phyloP scores from a whole-genome alignment of 2,329 filamentous ascomycete genomes.

The Mycosphaerella sp. region DNA sequence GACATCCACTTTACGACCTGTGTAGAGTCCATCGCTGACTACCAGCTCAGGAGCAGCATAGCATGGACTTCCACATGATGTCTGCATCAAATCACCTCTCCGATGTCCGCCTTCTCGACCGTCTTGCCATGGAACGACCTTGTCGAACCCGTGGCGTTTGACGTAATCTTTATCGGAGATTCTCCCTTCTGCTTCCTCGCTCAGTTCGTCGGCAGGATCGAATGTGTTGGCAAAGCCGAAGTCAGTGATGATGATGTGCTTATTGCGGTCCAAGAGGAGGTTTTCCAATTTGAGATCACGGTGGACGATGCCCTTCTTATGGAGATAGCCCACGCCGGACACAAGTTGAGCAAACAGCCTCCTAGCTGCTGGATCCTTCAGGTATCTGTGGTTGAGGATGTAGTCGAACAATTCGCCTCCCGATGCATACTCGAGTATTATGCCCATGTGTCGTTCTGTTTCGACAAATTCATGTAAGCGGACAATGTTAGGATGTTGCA shows the following conservation, averaged over 20 bases:
- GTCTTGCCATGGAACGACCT: constrained; percentile 55
- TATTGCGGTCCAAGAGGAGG: constrained; percentile 85
- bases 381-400: constrained; percentile 91
- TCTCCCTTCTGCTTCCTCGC: constrained; percentile 83
- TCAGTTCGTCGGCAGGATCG: constrained; percentile 77
- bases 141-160: constrained; percentile 78
- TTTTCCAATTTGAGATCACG: constrained; percentile 97
- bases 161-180: constrained; percentile 83
- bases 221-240: constrained; percentile 99
- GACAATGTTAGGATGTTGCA: constrained; percentile 95
- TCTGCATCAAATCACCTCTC: constrained; percentile 95
- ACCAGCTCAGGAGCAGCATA: constrained; percentile 96
- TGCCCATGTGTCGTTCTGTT: constrained; percentile 93
- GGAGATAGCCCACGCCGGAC: constrained; percentile 92
- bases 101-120: constrained; percentile 52
- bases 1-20: constrained; percentile 94
- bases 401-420: constrained; percentile 98
- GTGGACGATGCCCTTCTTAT: constrained; percentile 98
- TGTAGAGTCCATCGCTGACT: constrained; percentile 95
- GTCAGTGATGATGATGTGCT: constrained; percentile 99
- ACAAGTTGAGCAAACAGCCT: constrained; percentile 91
- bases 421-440: constrained; percentile 96
- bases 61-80: constrained; percentile 95
- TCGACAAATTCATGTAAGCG: constrained; percentile 97
- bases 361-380: constrained; percentile 88